Evolutionary conservation across 2,329 filamentous ascomycete species (phyloP).

Genomic region (Trichoderma citrinoviride): DNA sequence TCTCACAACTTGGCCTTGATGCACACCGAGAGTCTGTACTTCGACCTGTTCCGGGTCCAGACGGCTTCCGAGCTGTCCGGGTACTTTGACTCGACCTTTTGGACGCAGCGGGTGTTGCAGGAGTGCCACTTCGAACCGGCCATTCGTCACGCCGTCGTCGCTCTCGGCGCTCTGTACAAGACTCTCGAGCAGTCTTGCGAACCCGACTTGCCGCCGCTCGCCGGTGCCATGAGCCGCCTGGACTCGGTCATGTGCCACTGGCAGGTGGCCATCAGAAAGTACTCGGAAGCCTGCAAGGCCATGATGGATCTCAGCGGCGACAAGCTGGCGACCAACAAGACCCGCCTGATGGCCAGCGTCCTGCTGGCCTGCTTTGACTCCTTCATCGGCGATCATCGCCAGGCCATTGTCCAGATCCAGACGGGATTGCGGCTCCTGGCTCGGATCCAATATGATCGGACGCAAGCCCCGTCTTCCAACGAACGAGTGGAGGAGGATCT

Average conservation of each 20-base stretch:
- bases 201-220: slow-evolving; percentile 39
- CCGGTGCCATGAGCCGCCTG: slow-evolving; percentile 27
- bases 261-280: slow-evolving; percentile 59
- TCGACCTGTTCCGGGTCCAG: slow-evolving; percentile 59
- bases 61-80: slow-evolving; percentile 63
- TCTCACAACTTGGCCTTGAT: slow-evolving; percentile 47
- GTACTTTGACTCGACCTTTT: slow-evolving; percentile 65
- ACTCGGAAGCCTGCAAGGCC: slow-evolving; percentile 54
- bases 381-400: slow-evolving; percentile 61
- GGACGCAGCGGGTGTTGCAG: slow-evolving; percentile 60
- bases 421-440: slow-evolving; percentile 55
- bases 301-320: slow-evolving; percentile 46
- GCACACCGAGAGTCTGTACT: slow-evolving; percentile 56
- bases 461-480: slow-evolving; percentile 29
- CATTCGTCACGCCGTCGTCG: slow-evolving; percentile 64
- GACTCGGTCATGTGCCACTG: slow-evolving; percentile 50
- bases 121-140: slow-evolving; percentile 61
- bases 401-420: slow-evolving; percentile 61
- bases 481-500: slow-evolving; percentile 58
- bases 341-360: slow-evolving; percentile 62
- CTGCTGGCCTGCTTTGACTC: slow-evolving; percentile 67
- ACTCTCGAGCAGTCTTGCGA: slow-evolving; percentile 59
- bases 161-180: slow-evolving; percentile 65
- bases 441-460: slow-evolving; percentile 38
- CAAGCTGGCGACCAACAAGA: slow-evolving; percentile 48